Conservation (phyloP, 768 basidiomycete genomes). For the Suillus decipiens region DNA sequence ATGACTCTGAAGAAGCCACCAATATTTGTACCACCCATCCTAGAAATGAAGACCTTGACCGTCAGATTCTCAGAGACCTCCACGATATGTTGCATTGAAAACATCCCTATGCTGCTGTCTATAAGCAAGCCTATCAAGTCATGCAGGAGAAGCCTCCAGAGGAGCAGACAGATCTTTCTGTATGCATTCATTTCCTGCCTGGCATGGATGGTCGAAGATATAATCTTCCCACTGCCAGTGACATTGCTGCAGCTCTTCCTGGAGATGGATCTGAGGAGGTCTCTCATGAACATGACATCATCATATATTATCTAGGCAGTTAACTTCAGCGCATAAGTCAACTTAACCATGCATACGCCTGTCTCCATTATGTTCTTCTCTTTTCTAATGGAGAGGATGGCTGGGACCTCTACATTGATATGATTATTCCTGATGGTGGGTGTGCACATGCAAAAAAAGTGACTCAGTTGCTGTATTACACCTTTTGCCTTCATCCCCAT, state of each 20-base stretch:
- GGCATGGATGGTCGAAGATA: conserved; percentile 37
- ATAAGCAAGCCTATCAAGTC: conserved; percentile 35
- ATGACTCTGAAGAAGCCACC: conserved; percentile 39
- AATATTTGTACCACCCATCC: conserved; percentile 17
- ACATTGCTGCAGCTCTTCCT: conserved; percentile 34
- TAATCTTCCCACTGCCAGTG: conserved; percentile 44
- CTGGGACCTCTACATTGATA: conserved; percentile 33
- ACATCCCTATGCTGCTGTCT: conserved; percentile 33
- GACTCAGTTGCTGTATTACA: conserved; percentile 31
- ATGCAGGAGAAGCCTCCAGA: conserved; percentile 23
- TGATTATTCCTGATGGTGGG: conserved; percentile 2
- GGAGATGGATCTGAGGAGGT: conserved; percentile 24
- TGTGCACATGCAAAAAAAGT: conserved; percentile 19
- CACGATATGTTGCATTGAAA: conserved; percentile 23
- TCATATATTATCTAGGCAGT: conserved; percentile 27
- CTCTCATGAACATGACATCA: conserved; percentile 33
- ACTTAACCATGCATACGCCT: conserved; percentile 34
- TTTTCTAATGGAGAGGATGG: conserved; percentile 42
- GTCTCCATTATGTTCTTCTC: conserved; percentile 46
- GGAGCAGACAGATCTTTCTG: conserved; percentile 16
- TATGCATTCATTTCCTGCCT: conserved; percentile 12
- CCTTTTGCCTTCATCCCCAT: conserved; percentile 34
- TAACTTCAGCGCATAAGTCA: conserved; percentile 34
- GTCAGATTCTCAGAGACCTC: conserved; percentile 22
- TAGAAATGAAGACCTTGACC: conserved; percentile 25